These are phyloP conservation scores for Lepraria neglecta DNA, from an alignment of 495 filamentous ascomycete genomes.

Conservation along the genomic window DNA sequence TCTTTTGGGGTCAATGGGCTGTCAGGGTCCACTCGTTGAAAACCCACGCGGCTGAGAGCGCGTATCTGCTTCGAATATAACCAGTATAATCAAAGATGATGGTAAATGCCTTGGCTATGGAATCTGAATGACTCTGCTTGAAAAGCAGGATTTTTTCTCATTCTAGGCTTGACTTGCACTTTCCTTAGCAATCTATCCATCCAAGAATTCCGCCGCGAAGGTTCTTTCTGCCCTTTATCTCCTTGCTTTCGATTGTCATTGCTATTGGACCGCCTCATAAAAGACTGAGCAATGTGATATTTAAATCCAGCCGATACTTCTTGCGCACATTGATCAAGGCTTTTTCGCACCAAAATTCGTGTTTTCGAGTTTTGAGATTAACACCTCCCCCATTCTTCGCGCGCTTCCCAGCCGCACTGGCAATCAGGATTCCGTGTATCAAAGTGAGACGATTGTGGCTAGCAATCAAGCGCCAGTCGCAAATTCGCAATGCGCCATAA, in stretches of 20 bases:
- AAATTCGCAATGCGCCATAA: conserved; percentile 4
- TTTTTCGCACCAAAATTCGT: too few relatives aligned
- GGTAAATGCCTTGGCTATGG: neutral
- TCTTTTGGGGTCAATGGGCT: neutral
- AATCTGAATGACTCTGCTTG: too few relatives aligned
- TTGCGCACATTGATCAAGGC: neutral
- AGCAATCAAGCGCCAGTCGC: conserved; percentile 7
- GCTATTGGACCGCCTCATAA: neutral
- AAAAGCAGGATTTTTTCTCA: too few relatives aligned
- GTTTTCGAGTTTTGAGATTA: too few relatives aligned
- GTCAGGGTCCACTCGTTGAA: neutral
- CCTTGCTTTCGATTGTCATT: neutral
- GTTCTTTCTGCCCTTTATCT: neutral
- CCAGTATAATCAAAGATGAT: neutral
- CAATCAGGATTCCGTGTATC: neutral
- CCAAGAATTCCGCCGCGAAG: neutral
- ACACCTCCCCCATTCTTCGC: too few relatives aligned
- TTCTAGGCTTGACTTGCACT: neutral
- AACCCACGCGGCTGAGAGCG: neutral
- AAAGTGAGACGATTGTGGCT: neutral
- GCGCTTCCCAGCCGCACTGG: neutral
- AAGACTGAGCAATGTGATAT: neutral
- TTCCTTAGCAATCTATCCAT: neutral
- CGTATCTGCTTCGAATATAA: too few relatives aligned
- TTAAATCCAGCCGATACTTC: neutral